A percentile compares a stretch with the other conserved stretches of the same genome.
phyloP scores from a whole-genome alignment of 805 yeast genomes.

The Candida tammaniensis region DNA sequence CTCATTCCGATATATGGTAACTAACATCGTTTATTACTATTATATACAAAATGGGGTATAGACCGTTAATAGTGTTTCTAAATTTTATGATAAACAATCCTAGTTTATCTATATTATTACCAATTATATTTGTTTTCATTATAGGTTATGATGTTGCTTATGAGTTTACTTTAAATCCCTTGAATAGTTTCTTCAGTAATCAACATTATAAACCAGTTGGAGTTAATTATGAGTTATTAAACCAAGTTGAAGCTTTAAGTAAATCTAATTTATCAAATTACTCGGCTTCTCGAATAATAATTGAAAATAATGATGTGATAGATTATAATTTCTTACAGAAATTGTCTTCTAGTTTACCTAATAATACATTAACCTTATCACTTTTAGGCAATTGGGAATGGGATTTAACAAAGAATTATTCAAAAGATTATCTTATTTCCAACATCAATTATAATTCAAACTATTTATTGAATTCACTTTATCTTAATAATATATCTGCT shows the following conservation, averaged over 20 bases:
- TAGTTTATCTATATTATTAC: slow-evolving; percentile 25
- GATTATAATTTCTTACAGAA: slow-evolving; percentile 1
- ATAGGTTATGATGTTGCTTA: slow-evolving; percentile 36
- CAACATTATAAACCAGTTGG: slow-evolving; percentile 2
- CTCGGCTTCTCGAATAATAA: slow-evolving; percentile 4
- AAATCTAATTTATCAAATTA: slow-evolving; percentile 1
- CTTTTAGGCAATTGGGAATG: slow-evolving; percentile 10
- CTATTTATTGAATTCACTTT: slow-evolving; percentile 20
- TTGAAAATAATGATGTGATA: slow-evolving; percentile 8
- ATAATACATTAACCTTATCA: slow-evolving; percentile 1
- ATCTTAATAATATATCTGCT: slow-evolving; percentile 21
- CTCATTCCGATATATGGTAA: too few relatives aligned
- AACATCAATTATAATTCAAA: slow-evolving; percentile 25
- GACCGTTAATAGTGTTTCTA: slow-evolving; percentile 6
- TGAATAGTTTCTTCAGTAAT: slow-evolving; percentile 3
- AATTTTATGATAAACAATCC: slow-evolving; percentile 22
- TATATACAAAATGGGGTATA: too few relatives aligned
- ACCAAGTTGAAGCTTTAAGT: slow-evolving; percentile 1
- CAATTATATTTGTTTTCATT: slow-evolving; percentile 28
- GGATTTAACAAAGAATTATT: background rate
- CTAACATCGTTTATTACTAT: too few relatives aligned
- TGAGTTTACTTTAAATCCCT: slow-evolving; percentile 24
- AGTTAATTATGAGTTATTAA: slow-evolving; percentile 1
- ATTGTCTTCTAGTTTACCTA: background rate
- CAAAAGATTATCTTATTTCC: slow-evolving; percentile 1